Base-by-base conservation (phyloP, 345 rosid genomes). In the Dovyalis caffra region DNA sequence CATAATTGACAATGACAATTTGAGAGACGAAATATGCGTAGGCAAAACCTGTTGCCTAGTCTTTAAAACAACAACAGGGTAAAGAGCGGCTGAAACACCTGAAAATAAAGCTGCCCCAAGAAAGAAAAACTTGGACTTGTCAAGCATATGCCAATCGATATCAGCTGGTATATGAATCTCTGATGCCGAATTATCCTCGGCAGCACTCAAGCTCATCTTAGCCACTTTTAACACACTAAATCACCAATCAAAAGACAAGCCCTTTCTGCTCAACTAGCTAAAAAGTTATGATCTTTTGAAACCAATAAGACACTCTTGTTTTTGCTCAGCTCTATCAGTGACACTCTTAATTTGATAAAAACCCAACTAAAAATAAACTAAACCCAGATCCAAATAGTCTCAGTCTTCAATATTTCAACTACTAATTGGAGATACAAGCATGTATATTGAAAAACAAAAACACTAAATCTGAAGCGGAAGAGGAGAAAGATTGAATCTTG, bases 141-240 rank as follows among this genome's bases (percentile, higher is more conserved):
- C 99, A 21, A 95, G 92, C 97, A 90, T 95, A 73, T 95, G 95
- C 99, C 99, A 95, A 75, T 92, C 92, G 31, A 92, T 80, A 77
- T 91, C 98, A 14, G 97, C 94, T 5, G 98, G 97, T 58, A 92
- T 58, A 64, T 87, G 89, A 81, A 91, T 87, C 85, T 90, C 95
- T 34, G 93, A 79, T 1, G 91, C 85, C 78, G 97, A 84, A 77
- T 87, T 90, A 71, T 94, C 92, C 86, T 92, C 97, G 75, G 93
- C 86, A 43, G 95, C 81, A 26, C 90, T 56, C 64, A 94, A 78
- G 85, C 93, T 94, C 97, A 92, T 94, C 81, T 89, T 89, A 81
- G 84, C 92, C 93, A 88, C 92, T 79, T 85, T 62, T 5, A 51
- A 20, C 21, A 6, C 34, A 65, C 64, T 33, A 28, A 23, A 60